Percentiles rank a stretch among this genome's conserved stretches.
These are phyloP conservation scores for Nothopassalora personata DNA, from an alignment of 2,329 filamentous ascomycete genomes.

Conservation along the genomic window DNA sequence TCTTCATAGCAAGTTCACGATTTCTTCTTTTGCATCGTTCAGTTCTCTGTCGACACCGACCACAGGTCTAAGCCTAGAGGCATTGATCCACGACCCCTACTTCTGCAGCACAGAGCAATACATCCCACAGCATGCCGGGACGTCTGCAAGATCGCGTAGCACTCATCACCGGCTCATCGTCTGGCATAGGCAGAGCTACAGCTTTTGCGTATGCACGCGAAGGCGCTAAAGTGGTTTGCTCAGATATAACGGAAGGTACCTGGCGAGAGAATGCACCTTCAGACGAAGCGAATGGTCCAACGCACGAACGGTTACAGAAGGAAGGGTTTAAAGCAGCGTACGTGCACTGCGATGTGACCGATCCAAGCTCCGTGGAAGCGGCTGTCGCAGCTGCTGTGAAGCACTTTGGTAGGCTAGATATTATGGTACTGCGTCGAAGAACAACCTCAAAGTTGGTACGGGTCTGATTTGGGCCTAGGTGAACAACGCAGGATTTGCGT, in stretches of 20 bases:
- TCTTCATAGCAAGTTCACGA: neutral
- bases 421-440: constrained; percentile 20
- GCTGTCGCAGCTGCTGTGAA: constrained; percentile 28
- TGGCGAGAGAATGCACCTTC: constrained; percentile 15
- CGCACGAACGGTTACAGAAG: constrained; percentile 16
- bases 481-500: constrained; percentile 35
- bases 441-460: neutral
- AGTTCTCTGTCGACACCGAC: neutral
- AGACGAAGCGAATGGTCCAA: constrained; percentile 18
- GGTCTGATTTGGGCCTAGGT: constrained; percentile 7
- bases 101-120: neutral
- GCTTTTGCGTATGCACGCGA: constrained; percentile 32
- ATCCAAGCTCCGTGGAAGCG: constrained; percentile 27
- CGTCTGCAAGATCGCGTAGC: constrained; percentile 26
- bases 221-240: constrained; percentile 28
- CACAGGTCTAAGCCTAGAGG: neutral
- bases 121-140: constrained; percentile 16
- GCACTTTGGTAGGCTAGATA: constrained; percentile 32
- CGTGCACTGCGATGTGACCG: constrained; percentile 31
- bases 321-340: constrained; percentile 23
- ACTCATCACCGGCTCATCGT: constrained; percentile 33
- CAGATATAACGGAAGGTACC: constrained; percentile 17
- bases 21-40: neutral
- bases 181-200: constrained; percentile 32
- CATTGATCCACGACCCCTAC: neutral